phyloP scores from a whole-genome alignment of 179 eudicot genomes.

The Silene coronaria region DNA sequence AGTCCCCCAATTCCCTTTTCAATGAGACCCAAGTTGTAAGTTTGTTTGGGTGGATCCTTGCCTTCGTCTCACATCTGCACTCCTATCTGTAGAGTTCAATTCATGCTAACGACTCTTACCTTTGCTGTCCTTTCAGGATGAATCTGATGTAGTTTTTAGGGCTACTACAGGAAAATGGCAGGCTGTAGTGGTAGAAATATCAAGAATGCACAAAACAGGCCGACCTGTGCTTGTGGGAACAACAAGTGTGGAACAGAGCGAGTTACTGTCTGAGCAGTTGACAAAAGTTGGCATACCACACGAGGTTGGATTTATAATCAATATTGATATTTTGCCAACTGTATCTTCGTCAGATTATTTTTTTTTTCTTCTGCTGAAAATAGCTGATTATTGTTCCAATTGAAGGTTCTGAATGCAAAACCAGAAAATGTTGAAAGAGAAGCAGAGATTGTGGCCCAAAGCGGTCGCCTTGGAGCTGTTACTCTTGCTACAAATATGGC shows the following conservation, averaged over 20 bases:
- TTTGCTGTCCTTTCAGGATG: constrained; percentile 55
- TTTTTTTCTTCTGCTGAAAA: neutral
- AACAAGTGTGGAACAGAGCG: constrained; percentile 97
- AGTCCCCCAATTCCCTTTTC: neutral
- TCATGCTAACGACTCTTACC: constrained; percentile 16
- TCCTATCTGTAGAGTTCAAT: neutral
- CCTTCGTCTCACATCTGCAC: neutral
- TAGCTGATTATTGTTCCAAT: constrained; percentile 12
- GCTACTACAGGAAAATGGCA: constrained; percentile 89
- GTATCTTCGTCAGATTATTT: neutral
- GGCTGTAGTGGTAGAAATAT: constrained; percentile 93
- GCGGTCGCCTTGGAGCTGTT: constrained; percentile 97
- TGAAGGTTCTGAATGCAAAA: constrained; percentile 91
- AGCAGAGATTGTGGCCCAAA: constrained; percentile 99
- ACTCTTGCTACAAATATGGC: constrained; percentile 99
- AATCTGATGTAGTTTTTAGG: constrained; percentile 93
- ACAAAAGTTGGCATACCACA: constrained; percentile 81
- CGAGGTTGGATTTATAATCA: constrained; percentile 51
- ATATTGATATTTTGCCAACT: constrained; percentile 1
- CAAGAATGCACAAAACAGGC: constrained; percentile 91
- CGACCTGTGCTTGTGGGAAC: constrained; percentile 99
- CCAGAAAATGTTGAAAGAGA: constrained; percentile 99
- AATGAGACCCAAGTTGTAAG: neutral
- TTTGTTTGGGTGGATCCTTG: neutral
- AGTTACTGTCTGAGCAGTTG: constrained; percentile 73